A percentile compares a stretch with the other conserved stretches of the same genome.
Evolutionary conservation across 257 asterid genomes (phyloP).

Genomic region (Solanum pinnatisectum): DNA sequence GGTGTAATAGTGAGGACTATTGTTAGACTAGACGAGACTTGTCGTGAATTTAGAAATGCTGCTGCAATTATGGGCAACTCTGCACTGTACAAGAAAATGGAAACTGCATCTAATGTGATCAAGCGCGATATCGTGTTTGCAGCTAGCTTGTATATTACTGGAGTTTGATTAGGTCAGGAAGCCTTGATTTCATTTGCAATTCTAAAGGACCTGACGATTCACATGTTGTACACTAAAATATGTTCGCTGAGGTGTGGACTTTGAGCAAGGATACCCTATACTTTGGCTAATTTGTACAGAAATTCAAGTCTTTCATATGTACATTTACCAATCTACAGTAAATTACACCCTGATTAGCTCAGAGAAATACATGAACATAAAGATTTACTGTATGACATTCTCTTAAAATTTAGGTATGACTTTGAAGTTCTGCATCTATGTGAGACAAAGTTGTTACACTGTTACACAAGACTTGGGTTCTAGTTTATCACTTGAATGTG

Average conservation of each 20-base stretch:
- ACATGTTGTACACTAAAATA: background rate
- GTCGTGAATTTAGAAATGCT: constrained; percentile 93
- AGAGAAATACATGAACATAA: background rate
- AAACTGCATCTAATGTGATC: constrained; percentile 74
- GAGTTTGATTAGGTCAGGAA: constrained; percentile 27
- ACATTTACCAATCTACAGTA: background rate
- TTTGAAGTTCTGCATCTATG: background rate
- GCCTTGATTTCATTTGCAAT: background rate
- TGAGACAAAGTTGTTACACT: background rate
- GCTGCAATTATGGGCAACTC: constrained; percentile 98
- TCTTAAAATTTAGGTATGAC: background rate
- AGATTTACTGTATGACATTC: too few relatives aligned
- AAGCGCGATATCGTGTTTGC: constrained; percentile 96
- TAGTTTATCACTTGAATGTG: background rate
- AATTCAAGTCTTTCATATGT: background rate
- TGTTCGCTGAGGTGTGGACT: background rate
- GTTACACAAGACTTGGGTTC: background rate
- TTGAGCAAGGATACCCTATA: background rate
- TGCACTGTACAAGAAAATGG: constrained; percentile 88
- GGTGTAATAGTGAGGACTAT: constrained; percentile 92
- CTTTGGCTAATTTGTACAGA: background rate
- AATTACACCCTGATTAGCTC: background rate
- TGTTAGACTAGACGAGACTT: constrained; percentile 87
- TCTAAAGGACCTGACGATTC: background rate
- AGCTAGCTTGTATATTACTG: constrained; percentile 90